Conservation (phyloP, 345 rosid species). For the Murraya paniculata region DNA sequence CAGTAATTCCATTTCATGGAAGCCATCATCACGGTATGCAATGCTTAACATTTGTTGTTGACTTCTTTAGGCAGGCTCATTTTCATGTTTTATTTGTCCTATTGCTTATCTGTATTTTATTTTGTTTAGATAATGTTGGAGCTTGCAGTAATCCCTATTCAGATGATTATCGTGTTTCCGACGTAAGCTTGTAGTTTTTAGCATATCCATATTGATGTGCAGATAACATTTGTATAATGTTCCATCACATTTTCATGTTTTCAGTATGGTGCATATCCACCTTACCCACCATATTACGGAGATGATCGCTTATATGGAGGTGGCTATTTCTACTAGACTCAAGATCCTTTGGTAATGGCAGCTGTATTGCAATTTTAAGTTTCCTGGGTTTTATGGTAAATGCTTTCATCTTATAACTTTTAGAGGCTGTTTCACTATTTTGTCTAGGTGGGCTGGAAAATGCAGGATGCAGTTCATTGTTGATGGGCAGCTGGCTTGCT, state of each 20-base stretch:
- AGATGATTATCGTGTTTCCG: constrained; percentile 42
- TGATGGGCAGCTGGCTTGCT: constrained; percentile 34
- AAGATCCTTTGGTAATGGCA: constrained; percentile 27
- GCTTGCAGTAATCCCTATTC: constrained; percentile 34
- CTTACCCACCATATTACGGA: constrained; percentile 40
- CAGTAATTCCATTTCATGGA: constrained; percentile 33
- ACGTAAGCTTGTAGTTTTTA: constrained; percentile 38
- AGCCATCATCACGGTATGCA: constrained; percentile 41
- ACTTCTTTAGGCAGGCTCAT: constrained; percentile 5
- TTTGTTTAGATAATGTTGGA: constrained; percentile 42
- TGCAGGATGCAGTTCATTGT: constrained; percentile 25
- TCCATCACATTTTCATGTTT: constrained; percentile 13
- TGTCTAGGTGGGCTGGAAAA: constrained; percentile 40
- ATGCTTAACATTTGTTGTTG: not conserved
- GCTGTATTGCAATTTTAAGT: not conserved
- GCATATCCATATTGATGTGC: constrained; percentile 1
- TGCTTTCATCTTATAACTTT: constrained; percentile 3
- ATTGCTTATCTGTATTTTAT: constrained; percentile 15
- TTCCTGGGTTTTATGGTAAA: not conserved
- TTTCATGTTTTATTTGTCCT: not conserved
- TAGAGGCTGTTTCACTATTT: constrained; percentile 12
- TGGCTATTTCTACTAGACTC: constrained; percentile 38
- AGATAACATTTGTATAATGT: constrained; percentile 7
- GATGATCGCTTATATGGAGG: constrained; percentile 44
- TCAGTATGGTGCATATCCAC: constrained; percentile 44